Evolutionary conservation across 2,329 filamentous ascomycete genomes (phyloP).

Genomic region (Endothia cerciana): DNA sequence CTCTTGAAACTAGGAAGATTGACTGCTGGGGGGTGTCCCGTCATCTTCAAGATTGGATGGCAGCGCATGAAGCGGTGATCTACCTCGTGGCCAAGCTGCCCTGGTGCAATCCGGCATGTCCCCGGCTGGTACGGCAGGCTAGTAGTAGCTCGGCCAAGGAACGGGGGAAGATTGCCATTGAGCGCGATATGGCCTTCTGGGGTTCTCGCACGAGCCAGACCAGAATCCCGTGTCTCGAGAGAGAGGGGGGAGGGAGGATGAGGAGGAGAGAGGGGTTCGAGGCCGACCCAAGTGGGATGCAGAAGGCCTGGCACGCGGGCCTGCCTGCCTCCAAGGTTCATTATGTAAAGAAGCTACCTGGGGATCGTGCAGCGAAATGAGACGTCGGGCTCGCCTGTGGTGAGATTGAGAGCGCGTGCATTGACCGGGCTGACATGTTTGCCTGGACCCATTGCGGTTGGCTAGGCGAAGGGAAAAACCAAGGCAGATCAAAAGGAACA

Average conservation of each 20-base stretch:
- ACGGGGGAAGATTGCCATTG: conserved; percentile 12
- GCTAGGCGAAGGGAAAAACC: conserved; percentile 10
- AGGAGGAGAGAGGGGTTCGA: neutral
- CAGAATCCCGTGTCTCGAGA: neutral
- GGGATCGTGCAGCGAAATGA: conserved; percentile 10
- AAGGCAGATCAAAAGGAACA: conserved; percentile 13
- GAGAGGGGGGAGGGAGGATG: neutral
- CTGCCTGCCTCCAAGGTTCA: neutral
- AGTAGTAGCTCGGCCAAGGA: conserved; percentile 4
- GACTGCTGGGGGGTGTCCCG: neutral
- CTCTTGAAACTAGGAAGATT: neutral
- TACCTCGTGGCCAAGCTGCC: conserved; percentile 19
- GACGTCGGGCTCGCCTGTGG: conserved; percentile 11
- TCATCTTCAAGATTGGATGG: neutral
- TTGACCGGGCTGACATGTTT: conserved; percentile 17
- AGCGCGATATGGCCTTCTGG: conserved; percentile 1
- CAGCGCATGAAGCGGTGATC: conserved; percentile 26
- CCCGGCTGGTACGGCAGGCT: conserved; percentile 1
- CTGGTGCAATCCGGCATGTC: neutral
- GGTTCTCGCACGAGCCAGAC: neutral
- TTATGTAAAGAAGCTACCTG: too few relatives aligned
- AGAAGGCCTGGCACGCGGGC: neutral
- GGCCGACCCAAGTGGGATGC: neutral
- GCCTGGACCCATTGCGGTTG: conserved; percentile 1
- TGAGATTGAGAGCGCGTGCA: conserved; percentile 8